Base-by-base conservation (phyloP, 352 stramenopile species). In the Plasmopara muralis region DNA sequence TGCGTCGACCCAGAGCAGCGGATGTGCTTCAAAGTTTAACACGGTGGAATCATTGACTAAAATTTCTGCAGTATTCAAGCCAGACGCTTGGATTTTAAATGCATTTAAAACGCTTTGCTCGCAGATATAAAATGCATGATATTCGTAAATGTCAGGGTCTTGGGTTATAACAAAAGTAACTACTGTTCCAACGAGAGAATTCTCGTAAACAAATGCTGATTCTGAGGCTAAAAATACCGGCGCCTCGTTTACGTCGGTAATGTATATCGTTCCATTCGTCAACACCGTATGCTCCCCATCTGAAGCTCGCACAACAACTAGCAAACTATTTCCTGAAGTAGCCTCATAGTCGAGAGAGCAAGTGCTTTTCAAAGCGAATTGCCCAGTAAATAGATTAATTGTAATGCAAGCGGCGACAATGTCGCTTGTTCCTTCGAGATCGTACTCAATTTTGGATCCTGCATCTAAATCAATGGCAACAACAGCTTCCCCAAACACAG, bases 231-330 rank as follows among this genome's bases (percentile, higher is more conserved):
- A 16, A n/a, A 68, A 29, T 1, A 49, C 33, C 1, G 60, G 60
- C 5, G 55, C 30, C 58, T 85, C 74, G 25, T 85, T 85, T 6
- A 83, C 57, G 43, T 83, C 62, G 0, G 25, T 62, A 13, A 79
- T 43, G n/a, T 53, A 56, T 20, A 77, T 37, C 4, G 50, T 40
- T n/a, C 60, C 61, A 8, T 51, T 51, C 10, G 37, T 41, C 9
- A 15, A 50, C 2, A 48, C 47, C 13, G 45, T 54, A 9, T 72
- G 54, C n/a, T 73, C 57, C 47, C 62, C 65, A 43, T 85, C 74
- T 3, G 45, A 71, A 9, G 72, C 72, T 34, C 42, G 20, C 0
- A 79, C 57, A 3, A 48, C 35, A 9, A 85, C 41, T 3, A 51
- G 28, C 8, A 70, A 43, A n/a, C 47, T 65, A 31, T 4, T 59